Conservation (phyloP, 2,329 filamentous ascomycete species). For the Cladosporium phlei region DNA sequence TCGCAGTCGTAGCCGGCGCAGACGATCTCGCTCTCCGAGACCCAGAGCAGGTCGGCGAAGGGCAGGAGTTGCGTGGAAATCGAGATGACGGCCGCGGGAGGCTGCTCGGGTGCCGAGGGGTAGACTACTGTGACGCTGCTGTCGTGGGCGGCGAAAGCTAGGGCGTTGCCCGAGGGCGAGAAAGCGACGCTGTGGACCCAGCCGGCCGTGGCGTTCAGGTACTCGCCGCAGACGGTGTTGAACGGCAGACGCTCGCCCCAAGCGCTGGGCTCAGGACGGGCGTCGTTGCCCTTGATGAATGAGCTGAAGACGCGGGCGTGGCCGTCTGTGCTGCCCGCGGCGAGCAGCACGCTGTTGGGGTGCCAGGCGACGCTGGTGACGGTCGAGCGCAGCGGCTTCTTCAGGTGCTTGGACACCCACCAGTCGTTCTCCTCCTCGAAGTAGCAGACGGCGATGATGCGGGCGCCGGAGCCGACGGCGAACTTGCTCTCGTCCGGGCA, state of each 20-base stretch:
- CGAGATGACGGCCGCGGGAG: slow-evolving; percentile 83
- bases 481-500: slow-evolving; percentile 96
- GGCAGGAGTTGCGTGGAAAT: slow-evolving; percentile 86
- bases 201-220: slow-evolving; percentile 88
- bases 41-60: slow-evolving; percentile 92
- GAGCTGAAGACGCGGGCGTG: slow-evolving; percentile 91
- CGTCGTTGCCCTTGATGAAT: slow-evolving; percentile 93
- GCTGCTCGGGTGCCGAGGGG: slow-evolving; percentile 82
- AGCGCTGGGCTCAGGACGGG: slow-evolving; percentile 74
- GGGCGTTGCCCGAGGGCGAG: slow-evolving; percentile 84
- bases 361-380: slow-evolving; percentile 96
- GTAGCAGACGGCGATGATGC: slow-evolving; percentile 94
- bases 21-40: slow-evolving; percentile 84
- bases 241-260: slow-evolving; percentile 97
- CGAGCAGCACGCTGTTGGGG: slow-evolving; percentile 91
- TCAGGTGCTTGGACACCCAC: slow-evolving; percentile 99
- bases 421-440: slow-evolving; percentile 99
- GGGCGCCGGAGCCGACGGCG: slow-evolving; percentile 90
- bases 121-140: slow-evolving; percentile 97
- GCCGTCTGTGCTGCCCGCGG: slow-evolving; percentile 93
- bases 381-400: slow-evolving; percentile 97
- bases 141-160: slow-evolving; percentile 92
- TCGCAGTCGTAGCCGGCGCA: slow-evolving; percentile 87
- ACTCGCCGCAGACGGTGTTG: slow-evolving; percentile 97
- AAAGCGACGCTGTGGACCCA: slow-evolving; percentile 95